Conservation (phyloP, 1,284 basidiomycete genomes). For the Moesziomyces antarcticus region DNA sequence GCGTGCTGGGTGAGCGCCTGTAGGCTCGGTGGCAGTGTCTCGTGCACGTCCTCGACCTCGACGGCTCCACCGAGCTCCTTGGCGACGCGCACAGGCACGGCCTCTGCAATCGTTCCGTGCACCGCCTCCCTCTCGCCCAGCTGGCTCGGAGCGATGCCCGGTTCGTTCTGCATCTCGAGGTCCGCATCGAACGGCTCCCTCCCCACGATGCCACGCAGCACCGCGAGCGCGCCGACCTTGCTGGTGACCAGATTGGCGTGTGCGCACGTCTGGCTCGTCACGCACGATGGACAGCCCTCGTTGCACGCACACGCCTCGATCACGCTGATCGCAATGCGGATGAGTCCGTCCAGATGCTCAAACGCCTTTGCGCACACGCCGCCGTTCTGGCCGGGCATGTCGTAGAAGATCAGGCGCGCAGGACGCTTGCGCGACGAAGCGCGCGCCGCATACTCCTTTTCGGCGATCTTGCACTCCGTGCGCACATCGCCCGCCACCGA, state of each 20-base stretch:
- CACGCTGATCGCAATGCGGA: slow-evolving; percentile 75
- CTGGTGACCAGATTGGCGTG: slow-evolving; percentile 60
- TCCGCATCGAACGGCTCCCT: slow-evolving; percentile 58
- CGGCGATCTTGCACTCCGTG: slow-evolving; percentile 82
- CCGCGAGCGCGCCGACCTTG: slow-evolving; percentile 63
- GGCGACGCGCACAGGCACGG: slow-evolving; percentile 37
- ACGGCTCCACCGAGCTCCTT: slow-evolving; percentile 36
- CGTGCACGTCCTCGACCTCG: slow-evolving; percentile 46
- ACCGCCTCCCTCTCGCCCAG: slow-evolving; percentile 34
- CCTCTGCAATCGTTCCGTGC: slow-evolving; percentile 44
- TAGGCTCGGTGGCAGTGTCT: slow-evolving; percentile 43
- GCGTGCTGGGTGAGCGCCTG: slow-evolving; percentile 30
- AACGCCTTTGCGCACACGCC: slow-evolving; percentile 83
- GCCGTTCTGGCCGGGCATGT: slow-evolving; percentile 77
- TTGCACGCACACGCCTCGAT: slow-evolving; percentile 78
- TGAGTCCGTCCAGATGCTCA: slow-evolving; percentile 78
- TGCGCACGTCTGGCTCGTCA: slow-evolving; percentile 65
- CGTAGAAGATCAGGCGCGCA: slow-evolving; percentile 86
- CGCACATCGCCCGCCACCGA: slow-evolving; percentile 75
- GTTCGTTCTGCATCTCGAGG: slow-evolving; percentile 53
- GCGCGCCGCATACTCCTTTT: slow-evolving; percentile 79
- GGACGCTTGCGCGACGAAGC: slow-evolving; percentile 78
- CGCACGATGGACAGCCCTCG: slow-evolving; percentile 80
- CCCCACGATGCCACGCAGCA: slow-evolving; percentile 62
- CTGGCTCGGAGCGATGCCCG: slow-evolving; percentile 37